Evolutionary conservation across 176 grass and related monocot species (phyloP).

Genomic region (Dactylis glomerata): DNA sequence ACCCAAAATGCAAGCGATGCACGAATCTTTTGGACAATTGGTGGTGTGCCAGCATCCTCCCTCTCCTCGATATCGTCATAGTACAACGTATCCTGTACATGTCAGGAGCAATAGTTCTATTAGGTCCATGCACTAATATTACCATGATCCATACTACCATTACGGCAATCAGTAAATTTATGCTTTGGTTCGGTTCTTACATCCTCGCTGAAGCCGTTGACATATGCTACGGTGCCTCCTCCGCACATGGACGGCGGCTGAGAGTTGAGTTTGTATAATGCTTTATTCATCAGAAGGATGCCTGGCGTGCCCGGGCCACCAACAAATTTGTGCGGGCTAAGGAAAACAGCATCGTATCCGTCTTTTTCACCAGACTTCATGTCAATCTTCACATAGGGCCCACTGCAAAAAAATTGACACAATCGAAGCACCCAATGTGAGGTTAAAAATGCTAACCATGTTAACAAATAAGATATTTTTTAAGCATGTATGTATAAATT

Average conservation of each 20-base stretch:
- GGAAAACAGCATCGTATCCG: constrained; percentile 68
- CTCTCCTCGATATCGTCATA: constrained; percentile 35
- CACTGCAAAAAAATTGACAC: constrained; percentile 31
- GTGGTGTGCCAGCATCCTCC: too few species aligned
- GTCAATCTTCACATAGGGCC: constrained; percentile 69
- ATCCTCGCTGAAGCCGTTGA: constrained; percentile 51
- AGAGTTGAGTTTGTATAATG: constrained; percentile 43
- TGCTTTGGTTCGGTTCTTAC: constrained; percentile 1
- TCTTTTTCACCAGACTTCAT: constrained; percentile 62
- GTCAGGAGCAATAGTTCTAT: neutral
- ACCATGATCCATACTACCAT: neutral
- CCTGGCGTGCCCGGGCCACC: constrained; percentile 71
- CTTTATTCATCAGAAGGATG: constrained; percentile 73
- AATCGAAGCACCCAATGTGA: neutral
- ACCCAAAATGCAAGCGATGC: too few species aligned
- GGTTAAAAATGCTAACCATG: neutral
- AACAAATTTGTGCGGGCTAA: constrained; percentile 78
- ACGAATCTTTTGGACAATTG: too few species aligned
- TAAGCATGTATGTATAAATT: too few species aligned
- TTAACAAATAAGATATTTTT: neutral
- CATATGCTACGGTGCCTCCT: too few species aligned
- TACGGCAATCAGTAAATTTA: neutral
- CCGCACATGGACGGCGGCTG: constrained; percentile 56
- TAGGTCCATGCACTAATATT: too few species aligned
- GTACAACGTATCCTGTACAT: constrained; percentile 63